Conservation (phyloP, 371 early-diverging fungal genomes). For the Mortierella sp. region DNA sequence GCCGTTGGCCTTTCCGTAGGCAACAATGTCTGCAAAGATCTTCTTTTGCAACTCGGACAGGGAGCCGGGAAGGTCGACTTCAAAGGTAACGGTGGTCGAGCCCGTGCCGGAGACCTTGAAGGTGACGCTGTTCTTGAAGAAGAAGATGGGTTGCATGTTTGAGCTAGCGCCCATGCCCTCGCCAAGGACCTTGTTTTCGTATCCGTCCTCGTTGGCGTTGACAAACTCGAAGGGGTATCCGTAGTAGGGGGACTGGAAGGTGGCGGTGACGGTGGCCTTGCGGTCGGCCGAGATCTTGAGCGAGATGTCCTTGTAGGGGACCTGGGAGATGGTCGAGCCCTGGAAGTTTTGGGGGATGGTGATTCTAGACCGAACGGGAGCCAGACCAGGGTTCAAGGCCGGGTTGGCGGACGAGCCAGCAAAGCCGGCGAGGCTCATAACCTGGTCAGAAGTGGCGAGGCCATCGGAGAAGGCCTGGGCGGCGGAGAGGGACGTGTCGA, state of each 20-base stretch:
- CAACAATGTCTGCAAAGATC: slow-evolving; percentile 14
- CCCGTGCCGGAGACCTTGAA: slow-evolving; percentile 32
- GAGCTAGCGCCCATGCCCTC: background rate
- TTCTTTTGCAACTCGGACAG: background rate
- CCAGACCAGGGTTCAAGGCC: slow-evolving; percentile 43
- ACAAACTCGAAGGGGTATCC: slow-evolving; percentile 30
- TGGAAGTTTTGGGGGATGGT: slow-evolving; percentile 21
- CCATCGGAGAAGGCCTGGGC: slow-evolving; percentile 12
- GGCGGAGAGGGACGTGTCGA: slow-evolving; percentile 19
- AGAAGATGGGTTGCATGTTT: slow-evolving; percentile 15
- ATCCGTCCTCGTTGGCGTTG: background rate
- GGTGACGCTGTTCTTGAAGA: slow-evolving; percentile 25
- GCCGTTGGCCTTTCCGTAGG: slow-evolving; percentile 34
- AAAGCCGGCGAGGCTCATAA: slow-evolving; percentile 29
- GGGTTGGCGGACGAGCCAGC: slow-evolving; percentile 17
- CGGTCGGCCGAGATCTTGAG: slow-evolving; percentile 30
- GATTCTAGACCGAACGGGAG: slow-evolving; percentile 15
- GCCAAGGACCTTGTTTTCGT: slow-evolving; percentile 23
- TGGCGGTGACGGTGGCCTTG: slow-evolving; percentile 32
- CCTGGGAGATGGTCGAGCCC: slow-evolving; percentile 39
- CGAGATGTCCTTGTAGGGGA: slow-evolving; percentile 43
- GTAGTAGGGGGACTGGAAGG: slow-evolving; percentile 53
- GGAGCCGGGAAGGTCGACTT: slow-evolving; percentile 7
- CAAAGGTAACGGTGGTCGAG: slow-evolving; percentile 28
- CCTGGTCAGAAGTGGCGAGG: slow-evolving; percentile 7